Base-by-base conservation (phyloP, 495 filamentous ascomycete genomes). In the Aspergillus biplanus region DNA sequence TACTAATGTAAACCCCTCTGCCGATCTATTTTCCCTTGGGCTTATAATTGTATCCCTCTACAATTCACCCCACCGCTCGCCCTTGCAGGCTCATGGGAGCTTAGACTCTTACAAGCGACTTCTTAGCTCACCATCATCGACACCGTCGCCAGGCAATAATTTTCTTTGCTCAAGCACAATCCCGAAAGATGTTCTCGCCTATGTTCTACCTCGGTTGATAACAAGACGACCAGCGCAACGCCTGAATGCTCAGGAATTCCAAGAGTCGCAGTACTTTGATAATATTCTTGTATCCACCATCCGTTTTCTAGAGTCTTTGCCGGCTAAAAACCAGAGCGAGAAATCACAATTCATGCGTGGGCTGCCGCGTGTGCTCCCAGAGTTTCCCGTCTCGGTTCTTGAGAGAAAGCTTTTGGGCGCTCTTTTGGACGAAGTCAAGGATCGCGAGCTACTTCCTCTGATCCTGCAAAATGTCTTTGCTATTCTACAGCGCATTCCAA, bases 251-350 rank as follows among this genome's bases (percentile, higher is more conserved):
- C 86, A 87, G 56, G 93, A 97, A 65, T 98, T 99, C 63, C 94
- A 99, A 70, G 87, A 97, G 71, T 93, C 91, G 62, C 86, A 87
- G 63, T 99, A 96, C 71, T 99, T 99, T 65, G 92, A 98, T 73
- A 98, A 97, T 71, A 92, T 97, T 55, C 82, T 99, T 27, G 90
- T 99, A 32, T 95, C 92, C 1, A 95, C 96, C 0, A 93, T 99
- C 56, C 93, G 96, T 31, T 99, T 98, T 69, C 78, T 99, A 31
- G 95, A 99, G 64, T 82, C 86, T 0, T 83, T 99, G 56, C 93
- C 95, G 2, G 89, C 92, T 44, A 99, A 99, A 76, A 97, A 92
- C 4, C 83, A 90, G 0, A 90, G 85, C 68, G 96, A 99, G 70
- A 99, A 98, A 71, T 82, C 90, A 1, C 87, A 92, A 61, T 99